These are phyloP conservation scores for Metschnikowia orientalis DNA, from an alignment of 805 yeast genomes.

Conservation along the genomic window DNA sequence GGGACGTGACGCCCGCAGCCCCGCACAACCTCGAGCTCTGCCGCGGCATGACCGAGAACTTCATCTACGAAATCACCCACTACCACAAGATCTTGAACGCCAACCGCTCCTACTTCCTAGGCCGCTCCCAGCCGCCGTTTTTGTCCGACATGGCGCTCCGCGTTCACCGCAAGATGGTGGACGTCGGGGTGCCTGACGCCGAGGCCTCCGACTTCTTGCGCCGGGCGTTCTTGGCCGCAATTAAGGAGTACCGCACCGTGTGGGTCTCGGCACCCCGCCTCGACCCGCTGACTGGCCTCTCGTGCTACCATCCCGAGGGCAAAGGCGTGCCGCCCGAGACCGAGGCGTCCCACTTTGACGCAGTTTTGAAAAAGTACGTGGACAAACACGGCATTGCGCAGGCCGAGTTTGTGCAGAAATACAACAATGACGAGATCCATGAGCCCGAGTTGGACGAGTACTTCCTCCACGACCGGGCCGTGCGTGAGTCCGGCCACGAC, in stretches of 20 bases:
- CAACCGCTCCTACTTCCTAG: conserved; percentile 82
- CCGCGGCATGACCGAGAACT: conserved; percentile 86
- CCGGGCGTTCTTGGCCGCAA: conserved; percentile 71
- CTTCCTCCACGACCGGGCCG: conserved; percentile 88
- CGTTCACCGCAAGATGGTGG: conserved; percentile 57
- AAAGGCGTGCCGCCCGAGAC: conserved; percentile 96
- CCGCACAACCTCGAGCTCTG: conserved; percentile 61
- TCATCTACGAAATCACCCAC: conserved; percentile 81
- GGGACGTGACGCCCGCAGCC: conserved; percentile 38
- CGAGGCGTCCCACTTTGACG: conserved; percentile 80
- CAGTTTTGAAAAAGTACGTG: conserved; percentile 64
- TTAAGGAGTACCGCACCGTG: conserved; percentile 75
- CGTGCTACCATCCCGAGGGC: conserved; percentile 88
- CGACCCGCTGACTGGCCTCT: conserved; percentile 70
- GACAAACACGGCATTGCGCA: conserved; percentile 53
- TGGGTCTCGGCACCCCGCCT: conserved; percentile 77
- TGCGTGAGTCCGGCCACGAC: conserved; percentile 95
- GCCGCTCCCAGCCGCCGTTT: conserved; percentile 96
- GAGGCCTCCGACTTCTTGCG: conserved; percentile 47
- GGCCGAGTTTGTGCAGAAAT: conserved; percentile 58
- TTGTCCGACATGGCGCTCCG: conserved; percentile 85
- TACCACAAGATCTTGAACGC: conserved; percentile 94
- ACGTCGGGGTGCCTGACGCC: conserved; percentile 31
- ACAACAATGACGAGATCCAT: conserved; percentile 58
- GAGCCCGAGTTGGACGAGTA: conserved; percentile 88